Evolutionary conservation across 2,329 filamentous ascomycete species (phyloP).

Genomic region (Neoascochyta sp.): DNA sequence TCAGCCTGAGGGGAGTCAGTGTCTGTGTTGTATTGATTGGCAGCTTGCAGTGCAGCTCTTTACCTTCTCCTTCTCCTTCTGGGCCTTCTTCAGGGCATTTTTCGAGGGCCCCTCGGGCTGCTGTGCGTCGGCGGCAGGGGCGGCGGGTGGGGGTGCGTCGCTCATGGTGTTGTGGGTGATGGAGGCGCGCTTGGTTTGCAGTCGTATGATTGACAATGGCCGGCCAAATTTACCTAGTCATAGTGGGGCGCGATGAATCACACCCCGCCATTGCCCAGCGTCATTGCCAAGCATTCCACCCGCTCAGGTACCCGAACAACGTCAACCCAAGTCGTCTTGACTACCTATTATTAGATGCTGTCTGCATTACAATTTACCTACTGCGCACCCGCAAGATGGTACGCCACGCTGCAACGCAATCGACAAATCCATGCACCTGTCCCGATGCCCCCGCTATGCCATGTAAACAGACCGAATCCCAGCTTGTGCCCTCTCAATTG

Average conservation of each 20-base stretch:
- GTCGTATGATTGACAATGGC: too few species aligned
- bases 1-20: conserved; percentile 30
- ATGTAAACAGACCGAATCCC: too few species aligned
- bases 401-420: not conserved
- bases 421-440: conserved; percentile 1
- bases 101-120: conserved; percentile 35
- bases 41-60: too few species aligned
- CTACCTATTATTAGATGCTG: too few species aligned
- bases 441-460: conserved; percentile 3
- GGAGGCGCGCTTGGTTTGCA: too few species aligned
- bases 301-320: too few species aligned
- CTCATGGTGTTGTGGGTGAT: conserved; percentile 24
- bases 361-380: not conserved
- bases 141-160: conserved; percentile 26
- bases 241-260: too few species aligned
- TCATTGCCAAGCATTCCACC: conserved; percentile 16
- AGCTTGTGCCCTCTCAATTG: too few species aligned
- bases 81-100: conserved; percentile 42
- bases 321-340: too few species aligned
- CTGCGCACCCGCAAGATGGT: not conserved
- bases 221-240: too few species aligned
- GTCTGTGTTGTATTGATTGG: too few species aligned
- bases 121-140: conserved; percentile 17
- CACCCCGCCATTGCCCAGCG: conserved; percentile 15
- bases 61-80: conserved; percentile 43